These are phyloP conservation scores for Aspergillus wentii DNA, from an alignment of 495 filamentous ascomycete genomes.

Conservation along the genomic window DNA sequence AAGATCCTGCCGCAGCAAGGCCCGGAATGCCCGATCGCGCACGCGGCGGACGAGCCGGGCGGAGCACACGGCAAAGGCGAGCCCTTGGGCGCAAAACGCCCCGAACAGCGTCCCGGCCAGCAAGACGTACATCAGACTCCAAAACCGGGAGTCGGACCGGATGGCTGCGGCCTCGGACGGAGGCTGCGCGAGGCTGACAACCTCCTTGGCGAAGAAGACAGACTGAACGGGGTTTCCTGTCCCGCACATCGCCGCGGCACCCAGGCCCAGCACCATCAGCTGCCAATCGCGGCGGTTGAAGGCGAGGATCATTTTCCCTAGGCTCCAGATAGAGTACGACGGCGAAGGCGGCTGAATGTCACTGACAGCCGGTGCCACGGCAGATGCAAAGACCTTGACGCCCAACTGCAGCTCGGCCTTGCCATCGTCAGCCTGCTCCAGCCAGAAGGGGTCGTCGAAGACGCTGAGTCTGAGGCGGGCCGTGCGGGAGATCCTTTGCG, in stretches of 20 bases:
- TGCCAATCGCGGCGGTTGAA: conserved; percentile 77
- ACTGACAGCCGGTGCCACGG: no score
- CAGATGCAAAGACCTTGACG: no score
- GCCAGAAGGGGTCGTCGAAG: no score
- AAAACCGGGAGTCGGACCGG: conserved; percentile 72
- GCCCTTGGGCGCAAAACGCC: conserved; percentile 61
- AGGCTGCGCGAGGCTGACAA: conserved; percentile 58
- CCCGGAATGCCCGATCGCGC: conserved; percentile 72
- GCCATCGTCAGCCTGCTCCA: no score
- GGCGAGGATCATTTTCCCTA: conserved; percentile 75
- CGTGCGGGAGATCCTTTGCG: conserved; percentile 55
- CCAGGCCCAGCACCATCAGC: conserved; percentile 70
- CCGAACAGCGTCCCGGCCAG: conserved; percentile 71
- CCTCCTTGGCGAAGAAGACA: conserved; percentile 89
- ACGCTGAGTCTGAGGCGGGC: no score
- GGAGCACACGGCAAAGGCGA: conserved; percentile 76
- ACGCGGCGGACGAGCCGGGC: conserved; percentile 77
- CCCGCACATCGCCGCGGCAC: conserved; percentile 76
- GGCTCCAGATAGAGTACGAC: conserved; percentile 73
- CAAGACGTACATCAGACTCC: conserved; percentile 91
- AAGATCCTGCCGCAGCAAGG: conserved; percentile 86
- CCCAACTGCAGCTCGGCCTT: no score
- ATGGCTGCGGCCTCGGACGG: conserved; percentile 41
- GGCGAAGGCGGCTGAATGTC: no score
- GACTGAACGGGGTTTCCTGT: conserved; percentile 80